A percentile compares a stretch with the other conserved stretches of the same genome.
These are phyloP conservation scores for Triglochin maritima DNA, from an alignment of 106 monocot species.

Conservation along the genomic window DNA sequence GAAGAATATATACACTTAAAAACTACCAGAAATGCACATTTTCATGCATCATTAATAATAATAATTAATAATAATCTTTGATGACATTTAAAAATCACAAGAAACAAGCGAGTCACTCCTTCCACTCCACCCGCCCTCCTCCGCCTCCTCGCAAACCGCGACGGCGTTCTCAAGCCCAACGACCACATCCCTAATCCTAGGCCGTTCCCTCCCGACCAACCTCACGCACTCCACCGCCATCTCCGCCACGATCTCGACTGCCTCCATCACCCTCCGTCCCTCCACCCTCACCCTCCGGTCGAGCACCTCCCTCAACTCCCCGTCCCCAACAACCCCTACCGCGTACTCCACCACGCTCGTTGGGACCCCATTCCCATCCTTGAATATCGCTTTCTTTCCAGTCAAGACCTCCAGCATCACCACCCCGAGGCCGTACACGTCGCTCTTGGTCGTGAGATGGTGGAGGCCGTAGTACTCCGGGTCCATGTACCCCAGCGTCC, in stretches of 20 bases:
- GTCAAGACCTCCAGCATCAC: conserved; percentile 79
- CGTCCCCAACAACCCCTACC: conserved; percentile 14
- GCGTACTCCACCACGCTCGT: conserved; percentile 66
- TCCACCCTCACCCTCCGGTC: conserved; percentile 30
- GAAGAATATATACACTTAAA: too few relatives aligned
- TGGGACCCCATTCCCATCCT: conserved; percentile 26
- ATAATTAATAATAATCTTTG: too few relatives aligned
- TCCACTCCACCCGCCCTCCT: too few relatives aligned
- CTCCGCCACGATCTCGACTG: conserved; percentile 74
- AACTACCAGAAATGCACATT: too few relatives aligned
- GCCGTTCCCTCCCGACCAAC: conserved; percentile 64
- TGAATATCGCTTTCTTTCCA: conserved; percentile 38
- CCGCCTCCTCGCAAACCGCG: not conserved
- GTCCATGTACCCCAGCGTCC: conserved; percentile 92
- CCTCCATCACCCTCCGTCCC: conserved; percentile 34
- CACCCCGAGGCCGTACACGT: conserved; percentile 81
- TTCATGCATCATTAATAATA: too few relatives aligned
- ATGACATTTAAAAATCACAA: not conserved
- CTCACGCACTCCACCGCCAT: conserved; percentile 65
- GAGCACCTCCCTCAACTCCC: conserved; percentile 36
- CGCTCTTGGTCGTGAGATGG: conserved; percentile 69
- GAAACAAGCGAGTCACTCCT: not conserved
- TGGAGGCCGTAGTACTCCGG: conserved; percentile 88
- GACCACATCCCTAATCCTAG: conserved; percentile 49
- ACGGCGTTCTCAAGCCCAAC: conserved; percentile 3